Base-by-base conservation (phyloP, 129 eudicot genomes). In the Artemisia argyi region DNA sequence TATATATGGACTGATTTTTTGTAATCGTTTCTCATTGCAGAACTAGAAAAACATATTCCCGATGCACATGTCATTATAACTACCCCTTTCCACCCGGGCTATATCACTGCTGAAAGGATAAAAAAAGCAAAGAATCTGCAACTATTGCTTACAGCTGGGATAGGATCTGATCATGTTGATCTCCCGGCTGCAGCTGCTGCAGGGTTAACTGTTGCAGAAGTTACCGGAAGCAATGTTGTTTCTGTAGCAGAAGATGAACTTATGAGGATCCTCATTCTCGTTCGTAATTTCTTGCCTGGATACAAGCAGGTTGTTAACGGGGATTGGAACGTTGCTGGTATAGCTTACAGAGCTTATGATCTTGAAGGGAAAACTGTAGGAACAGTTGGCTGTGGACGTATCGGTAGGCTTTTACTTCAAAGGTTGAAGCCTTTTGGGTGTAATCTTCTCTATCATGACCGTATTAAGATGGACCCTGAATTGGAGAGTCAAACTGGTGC, bases 161-260 rank as follows among this genome's bases (percentile, higher is more conserved):
- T 95, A 6, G 99, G 99, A 26, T 95, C 99, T 2, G 99, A 95
- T 52, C 99, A 95, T 35, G 80, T 95, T 46, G 99, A 95, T 72
- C 96, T 95, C 14, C 71, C 81, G 47, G 99, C 99, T 62, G 99
- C 99, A 7, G 99, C 97, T 73, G 91, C 77, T 3, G 97, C 97
- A 15, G 96, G 97, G 0, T 52, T 95, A 61, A 95, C 99, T 15
- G 99, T 95, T 26, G 99, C 99, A 18, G 99, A 95, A 65, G 99
- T 95, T 75, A 95, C 99, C 26, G 99, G 97, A 60, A 95, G 99
- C 93, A 95, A 95, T 62, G 72, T 53, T 22, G 99, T 95, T 69
- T 95, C 99, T 1, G 97, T 95, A 56, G 99, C 97, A 56, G 99
- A 95, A 74, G 99, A 95, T 46, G 97, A 95, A 73, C 91, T 95